These are phyloP conservation scores for Metarhizium sp. DNA, from an alignment of 2,329 filamentous ascomycete species.

Conservation along the genomic window DNA sequence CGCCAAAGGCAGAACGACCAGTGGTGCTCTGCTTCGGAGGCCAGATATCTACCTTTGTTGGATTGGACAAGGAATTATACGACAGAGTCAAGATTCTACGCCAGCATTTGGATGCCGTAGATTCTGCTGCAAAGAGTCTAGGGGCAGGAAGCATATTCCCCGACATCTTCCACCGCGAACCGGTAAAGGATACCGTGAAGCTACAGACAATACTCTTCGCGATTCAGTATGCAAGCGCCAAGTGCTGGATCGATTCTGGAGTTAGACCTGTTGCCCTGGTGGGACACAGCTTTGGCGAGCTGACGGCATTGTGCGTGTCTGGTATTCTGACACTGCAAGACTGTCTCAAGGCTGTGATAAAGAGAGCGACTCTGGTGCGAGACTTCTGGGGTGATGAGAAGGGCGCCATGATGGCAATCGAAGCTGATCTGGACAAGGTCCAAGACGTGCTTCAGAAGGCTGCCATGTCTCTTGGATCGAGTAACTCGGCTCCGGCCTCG, in stretches of 20 bases:
- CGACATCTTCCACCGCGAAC: slow-evolving; percentile 17
- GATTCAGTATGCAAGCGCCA: slow-evolving; percentile 26
- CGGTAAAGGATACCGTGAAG: slow-evolving; percentile 13
- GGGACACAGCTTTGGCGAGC: slow-evolving; percentile 33
- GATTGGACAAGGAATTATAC: slow-evolving; percentile 21
- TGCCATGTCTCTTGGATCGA: slow-evolving; percentile 5
- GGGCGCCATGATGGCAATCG: slow-evolving; percentile 29
- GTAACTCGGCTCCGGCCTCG: slow-evolving; percentile 1
- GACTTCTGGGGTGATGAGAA: slow-evolving; percentile 24
- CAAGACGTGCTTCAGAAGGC: neutral
- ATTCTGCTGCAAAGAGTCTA: neutral
- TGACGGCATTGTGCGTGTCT: slow-evolving; percentile 28
- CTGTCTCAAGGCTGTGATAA: slow-evolving; percentile 18
- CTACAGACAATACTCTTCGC: slow-evolving; percentile 32
- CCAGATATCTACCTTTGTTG: slow-evolving; percentile 20
- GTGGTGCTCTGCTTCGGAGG: slow-evolving; percentile 24
- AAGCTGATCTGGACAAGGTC: slow-evolving; percentile 16
- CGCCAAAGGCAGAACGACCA: slow-evolving; percentile 8
- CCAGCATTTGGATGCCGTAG: slow-evolving; percentile 6
- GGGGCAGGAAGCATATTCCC: slow-evolving; percentile 21
- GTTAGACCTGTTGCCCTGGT: slow-evolving; percentile 12
- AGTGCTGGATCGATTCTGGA: slow-evolving; percentile 27
- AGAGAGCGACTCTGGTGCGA: slow-evolving; percentile 19
- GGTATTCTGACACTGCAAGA: slow-evolving; percentile 21
- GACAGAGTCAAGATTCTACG: slow-evolving; percentile 14